Conservation (phyloP, 1,139 yeast genomes). For the Blastobotrys aristatus region DNA sequence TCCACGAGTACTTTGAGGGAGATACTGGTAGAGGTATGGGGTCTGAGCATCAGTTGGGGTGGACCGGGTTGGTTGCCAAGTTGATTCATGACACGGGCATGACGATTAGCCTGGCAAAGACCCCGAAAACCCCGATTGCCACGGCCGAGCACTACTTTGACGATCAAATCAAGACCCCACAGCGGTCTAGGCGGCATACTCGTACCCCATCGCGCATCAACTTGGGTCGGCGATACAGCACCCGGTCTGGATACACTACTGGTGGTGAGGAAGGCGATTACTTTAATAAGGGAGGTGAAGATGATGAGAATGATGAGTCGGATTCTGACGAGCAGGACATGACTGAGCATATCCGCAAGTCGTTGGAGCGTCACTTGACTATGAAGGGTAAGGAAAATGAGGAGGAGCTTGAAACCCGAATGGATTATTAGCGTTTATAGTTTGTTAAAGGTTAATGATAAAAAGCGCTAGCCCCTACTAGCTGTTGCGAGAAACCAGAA, state of each 20-base stretch:
- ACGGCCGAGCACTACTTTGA: slow-evolving; percentile 39
- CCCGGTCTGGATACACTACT: slow-evolving; percentile 16
- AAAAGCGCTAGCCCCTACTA: no score
- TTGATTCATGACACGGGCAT: slow-evolving; percentile 90
- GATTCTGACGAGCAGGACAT: slow-evolving; percentile 14
- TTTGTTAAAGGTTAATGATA: no score
- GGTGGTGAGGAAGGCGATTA: slow-evolving; percentile 13
- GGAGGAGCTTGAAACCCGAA: slow-evolving; percentile 18
- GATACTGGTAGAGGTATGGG: slow-evolving; percentile 95
- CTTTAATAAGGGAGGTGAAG: not conserved
- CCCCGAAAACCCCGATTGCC: slow-evolving; percentile 35
- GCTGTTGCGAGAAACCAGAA: no score
- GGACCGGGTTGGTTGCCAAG: slow-evolving; percentile 94
- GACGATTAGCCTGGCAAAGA: slow-evolving; percentile 34
- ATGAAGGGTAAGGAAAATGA: slow-evolving; percentile 9
- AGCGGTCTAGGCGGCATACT: slow-evolving; percentile 21
- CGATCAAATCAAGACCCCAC: slow-evolving; percentile 27
- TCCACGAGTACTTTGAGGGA: slow-evolving; percentile 90
- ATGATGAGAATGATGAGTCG: slow-evolving; percentile 7
- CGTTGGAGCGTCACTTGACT: slow-evolving; percentile 18
- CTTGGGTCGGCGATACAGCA: slow-evolving; percentile 22
- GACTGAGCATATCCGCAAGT: slow-evolving; percentile 21
- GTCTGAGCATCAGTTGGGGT: slow-evolving; percentile 93
- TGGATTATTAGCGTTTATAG: no score
- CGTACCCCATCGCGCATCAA: slow-evolving; percentile 17